Evolutionary conservation across 306 rosid species (phyloP).

Genomic region (Ormosia semicastrata): DNA sequence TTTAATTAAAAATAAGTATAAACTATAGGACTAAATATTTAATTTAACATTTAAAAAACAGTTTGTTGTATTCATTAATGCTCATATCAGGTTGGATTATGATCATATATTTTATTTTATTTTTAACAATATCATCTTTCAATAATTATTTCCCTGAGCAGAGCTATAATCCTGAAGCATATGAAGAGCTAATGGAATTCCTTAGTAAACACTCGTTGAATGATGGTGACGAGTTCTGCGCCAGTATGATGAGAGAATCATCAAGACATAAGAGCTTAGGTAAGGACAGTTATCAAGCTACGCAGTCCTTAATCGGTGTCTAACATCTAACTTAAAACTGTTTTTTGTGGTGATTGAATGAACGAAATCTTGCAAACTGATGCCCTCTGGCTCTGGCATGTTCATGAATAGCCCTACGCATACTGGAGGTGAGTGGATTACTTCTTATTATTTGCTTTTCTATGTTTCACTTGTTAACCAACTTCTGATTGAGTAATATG

Average conservation of each 20-base stretch:
- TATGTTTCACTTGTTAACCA: background rate
- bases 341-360: constrained; percentile 17
- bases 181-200: constrained; percentile 78
- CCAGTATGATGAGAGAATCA: constrained; percentile 83
- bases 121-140: constrained; percentile 4
- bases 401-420: constrained; percentile 70
- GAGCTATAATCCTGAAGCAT: constrained; percentile 90
- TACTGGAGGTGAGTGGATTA: constrained; percentile 68
- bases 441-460: background rate
- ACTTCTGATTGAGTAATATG: background rate
- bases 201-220: constrained; percentile 61
- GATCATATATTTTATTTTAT: background rate
- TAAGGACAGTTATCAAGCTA: constrained; percentile 20
- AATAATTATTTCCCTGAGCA: constrained; percentile 41
- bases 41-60: no score
- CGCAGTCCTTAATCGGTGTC: constrained; percentile 6
- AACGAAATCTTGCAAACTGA: constrained; percentile 25
- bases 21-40: no score
- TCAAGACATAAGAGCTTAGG: constrained; percentile 82
- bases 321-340: background rate
- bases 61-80: background rate
- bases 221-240: constrained; percentile 89
- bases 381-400: constrained; percentile 19
- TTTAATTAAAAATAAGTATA: no score
- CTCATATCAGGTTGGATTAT: background rate